Percentiles rank a stretch among this genome's conserved stretches.
Conservation (phyloP, 371 early-diverging fungal genomes). For the Lichtheimia ramosa region DNA sequence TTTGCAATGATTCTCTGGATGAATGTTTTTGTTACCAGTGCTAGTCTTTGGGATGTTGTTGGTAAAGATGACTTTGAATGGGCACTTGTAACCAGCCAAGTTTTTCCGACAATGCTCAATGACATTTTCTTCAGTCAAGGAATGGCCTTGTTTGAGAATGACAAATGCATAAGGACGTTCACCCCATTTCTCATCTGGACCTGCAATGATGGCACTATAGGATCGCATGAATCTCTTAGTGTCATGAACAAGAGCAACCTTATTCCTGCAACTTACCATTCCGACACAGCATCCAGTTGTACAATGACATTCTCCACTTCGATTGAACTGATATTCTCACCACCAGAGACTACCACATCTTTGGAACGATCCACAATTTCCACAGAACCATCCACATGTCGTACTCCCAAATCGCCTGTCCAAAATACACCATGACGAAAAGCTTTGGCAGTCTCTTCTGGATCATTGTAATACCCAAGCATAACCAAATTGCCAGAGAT, state of each 20-base stretch:
- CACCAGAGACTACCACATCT: constrained; percentile 75
- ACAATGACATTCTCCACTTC: constrained; percentile 66
- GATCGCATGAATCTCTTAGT: neutral
- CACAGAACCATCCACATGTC: constrained; percentile 66
- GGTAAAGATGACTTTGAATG: constrained; percentile 27
- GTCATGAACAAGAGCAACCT: too few species aligned
- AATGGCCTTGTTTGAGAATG: constrained; percentile 41
- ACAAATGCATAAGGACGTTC: constrained; percentile 71
- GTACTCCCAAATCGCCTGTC: constrained; percentile 70
- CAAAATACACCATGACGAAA: constrained; percentile 67
- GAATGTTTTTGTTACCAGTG: constrained; percentile 23
- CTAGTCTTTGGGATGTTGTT: constrained; percentile 38
- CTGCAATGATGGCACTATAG: constrained; percentile 56
- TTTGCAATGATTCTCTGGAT: neutral
- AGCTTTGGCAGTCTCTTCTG: constrained; percentile 62
- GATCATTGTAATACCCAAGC: constrained; percentile 55
- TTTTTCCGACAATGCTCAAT: constrained; percentile 45
- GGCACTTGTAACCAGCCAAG: constrained; percentile 58
- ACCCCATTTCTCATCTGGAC: constrained; percentile 70
- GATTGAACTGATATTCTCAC: constrained; percentile 74
- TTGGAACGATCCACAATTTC: constrained; percentile 68
- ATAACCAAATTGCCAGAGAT: constrained; percentile 66
- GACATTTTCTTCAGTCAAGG: constrained; percentile 28
- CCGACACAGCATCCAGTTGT: constrained; percentile 56
- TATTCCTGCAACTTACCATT: constrained; percentile 37